Base-by-base conservation (phyloP, 164 flowering plant species). In the Magnolia kwangsiensis region DNA sequence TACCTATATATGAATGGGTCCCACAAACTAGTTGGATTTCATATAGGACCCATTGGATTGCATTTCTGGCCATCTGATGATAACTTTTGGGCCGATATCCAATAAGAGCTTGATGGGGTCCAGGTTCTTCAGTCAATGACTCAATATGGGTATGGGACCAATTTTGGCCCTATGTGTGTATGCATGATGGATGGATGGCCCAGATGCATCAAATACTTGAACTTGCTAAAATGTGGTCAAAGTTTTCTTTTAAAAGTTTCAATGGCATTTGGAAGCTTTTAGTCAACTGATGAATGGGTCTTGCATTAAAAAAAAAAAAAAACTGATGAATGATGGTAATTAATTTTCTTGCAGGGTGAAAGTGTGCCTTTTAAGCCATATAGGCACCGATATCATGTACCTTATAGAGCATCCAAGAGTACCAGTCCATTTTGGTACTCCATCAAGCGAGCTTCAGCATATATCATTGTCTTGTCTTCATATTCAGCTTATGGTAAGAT, bases 361-460 rank as follows among this genome's bases (percentile, higher is more conserved):
- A 72, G 63, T 5, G 71, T 59, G 50, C 87, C 87, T 5, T 84
- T 84, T 65, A 84, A 82, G 76, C 84, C 87, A 8, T 84, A 50
- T 59, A 72, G 5, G 3, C 77, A 75, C 63, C 79, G 87, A n/a
- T 84, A 78, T 37, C 83, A 68, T 71, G 72, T 72, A 2, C 87
- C 87, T 2, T 82, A 69, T 65, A 82, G 51, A 67, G 80, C 79
- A 75, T 78, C 85, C 1, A 68, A 58, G 50, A 84, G 87, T 65
- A 77, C 82, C 11, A 49, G 72, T 18, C 83, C 85, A 16, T 71
- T 84, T 18, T 84, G 87, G 87, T 84, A 84, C 64, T 82, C 87
- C 50, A 81, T 82, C 71, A 84, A 82, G 76, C 76, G 85, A 0
- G 87, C 85, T 11, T 82, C 87, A 1, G 85, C 87, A n/a, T 65